phyloP scores from a whole-genome alignment of 129 eudicot genomes.

The Ambrosia trifida region DNA sequence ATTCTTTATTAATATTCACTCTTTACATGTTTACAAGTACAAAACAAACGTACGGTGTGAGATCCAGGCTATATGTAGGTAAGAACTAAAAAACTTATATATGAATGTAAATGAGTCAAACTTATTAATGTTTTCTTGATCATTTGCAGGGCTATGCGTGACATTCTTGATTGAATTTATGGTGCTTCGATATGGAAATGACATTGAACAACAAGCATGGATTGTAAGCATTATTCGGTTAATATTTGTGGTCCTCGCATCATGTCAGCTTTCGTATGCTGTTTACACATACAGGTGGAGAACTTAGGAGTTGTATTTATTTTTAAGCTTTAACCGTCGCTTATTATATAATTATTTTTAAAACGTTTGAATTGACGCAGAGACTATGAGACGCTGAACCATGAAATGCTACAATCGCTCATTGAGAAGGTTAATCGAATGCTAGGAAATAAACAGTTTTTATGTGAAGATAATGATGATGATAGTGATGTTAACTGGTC shows the following conservation, averaged over 20 bases:
- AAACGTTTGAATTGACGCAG: too few species aligned
- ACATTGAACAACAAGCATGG: too few species aligned
- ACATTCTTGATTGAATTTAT: too few species aligned
- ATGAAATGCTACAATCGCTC: conserved; percentile 49
- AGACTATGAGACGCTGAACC: conserved; percentile 65
- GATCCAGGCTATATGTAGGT: conserved; percentile 36
- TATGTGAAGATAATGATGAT: conserved; percentile 31
- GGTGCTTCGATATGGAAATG: too few species aligned
- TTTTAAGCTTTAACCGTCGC: background rate
- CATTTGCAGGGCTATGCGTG: too few species aligned
- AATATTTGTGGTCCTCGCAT: too few species aligned
- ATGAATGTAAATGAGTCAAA: too few species aligned
- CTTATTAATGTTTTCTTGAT: too few species aligned
- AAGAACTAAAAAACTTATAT: too few species aligned
- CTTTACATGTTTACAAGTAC: conserved; percentile 76
- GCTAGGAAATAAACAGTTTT: conserved; percentile 26
- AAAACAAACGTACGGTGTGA: conserved; percentile 61
- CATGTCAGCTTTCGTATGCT: too few species aligned
- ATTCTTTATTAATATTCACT: conserved; percentile 48
- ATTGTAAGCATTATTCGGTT: too few species aligned
- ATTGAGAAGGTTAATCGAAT: conserved; percentile 56
- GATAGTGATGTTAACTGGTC: conserved; percentile 37
- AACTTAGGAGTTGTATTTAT: background rate
- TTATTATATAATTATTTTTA: background rate
- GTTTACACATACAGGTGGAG: conserved; percentile 47